A percentile compares a stretch with the other conserved stretches of the same genome.
phyloP scores from a whole-genome alignment of 495 filamentous ascomycete species.

The Physcia stellaris region DNA sequence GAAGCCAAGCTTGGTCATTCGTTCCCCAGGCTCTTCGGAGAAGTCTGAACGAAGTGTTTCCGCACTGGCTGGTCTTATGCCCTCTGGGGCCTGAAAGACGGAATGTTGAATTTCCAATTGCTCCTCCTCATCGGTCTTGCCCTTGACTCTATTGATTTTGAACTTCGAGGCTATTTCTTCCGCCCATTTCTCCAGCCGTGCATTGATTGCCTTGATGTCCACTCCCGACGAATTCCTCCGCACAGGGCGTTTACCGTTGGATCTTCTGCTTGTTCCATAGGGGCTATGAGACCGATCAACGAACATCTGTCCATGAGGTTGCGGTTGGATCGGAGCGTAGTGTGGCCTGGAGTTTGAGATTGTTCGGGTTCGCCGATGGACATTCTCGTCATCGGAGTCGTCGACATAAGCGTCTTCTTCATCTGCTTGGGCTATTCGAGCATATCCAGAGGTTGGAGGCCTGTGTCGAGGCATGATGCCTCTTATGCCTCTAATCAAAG shows the following conservation, averaged over 20 bases:
- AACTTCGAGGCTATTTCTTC: slow-evolving; percentile 97
- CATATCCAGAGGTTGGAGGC: slow-evolving; percentile 79
- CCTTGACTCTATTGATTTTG: slow-evolving; percentile 71
- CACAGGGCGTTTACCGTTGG: slow-evolving; percentile 35
- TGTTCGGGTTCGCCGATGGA: slow-evolving; percentile 39
- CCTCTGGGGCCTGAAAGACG: slow-evolving; percentile 85
- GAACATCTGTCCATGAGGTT: slow-evolving; percentile 34
- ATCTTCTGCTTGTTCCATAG: slow-evolving; percentile 30
- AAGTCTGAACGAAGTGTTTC: slow-evolving; percentile 50
- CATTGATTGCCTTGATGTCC: slow-evolving; percentile 98
- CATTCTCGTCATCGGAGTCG: slow-evolving; percentile 58
- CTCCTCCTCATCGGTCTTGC: slow-evolving; percentile 64
- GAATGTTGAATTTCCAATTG: slow-evolving; percentile 92
- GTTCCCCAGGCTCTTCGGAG: slow-evolving; percentile 34
- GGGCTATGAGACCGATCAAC: slow-evolving; percentile 26
- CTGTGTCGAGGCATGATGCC: slow-evolving; percentile 40
- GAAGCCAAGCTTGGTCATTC: slow-evolving; percentile 67
- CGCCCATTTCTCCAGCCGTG: slow-evolving; percentile 88
- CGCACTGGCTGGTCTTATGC: slow-evolving; percentile 61
- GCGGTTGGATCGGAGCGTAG: slow-evolving; percentile 49
- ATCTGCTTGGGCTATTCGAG: slow-evolving; percentile 81
- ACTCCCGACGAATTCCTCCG: slow-evolving; percentile 79
- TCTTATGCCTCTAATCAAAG: too few relatives aligned
- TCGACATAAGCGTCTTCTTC: slow-evolving; percentile 50
- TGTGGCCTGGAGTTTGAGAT: slow-evolving; percentile 48